Conservation (phyloP, 805 yeast species). For the Brettanomyces bruxellensis region DNA sequence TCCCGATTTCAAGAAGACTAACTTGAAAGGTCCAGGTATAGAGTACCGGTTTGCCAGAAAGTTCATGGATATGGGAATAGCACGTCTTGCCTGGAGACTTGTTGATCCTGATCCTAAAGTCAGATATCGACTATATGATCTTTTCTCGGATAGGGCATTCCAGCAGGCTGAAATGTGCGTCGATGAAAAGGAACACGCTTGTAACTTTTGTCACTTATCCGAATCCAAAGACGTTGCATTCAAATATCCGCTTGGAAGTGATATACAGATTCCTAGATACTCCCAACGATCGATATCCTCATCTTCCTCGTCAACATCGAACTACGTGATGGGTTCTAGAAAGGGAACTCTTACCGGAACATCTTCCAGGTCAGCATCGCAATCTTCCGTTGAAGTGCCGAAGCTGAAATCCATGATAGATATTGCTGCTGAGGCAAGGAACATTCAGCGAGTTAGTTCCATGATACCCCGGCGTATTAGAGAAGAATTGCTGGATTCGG, state of each 20-base stretch:
- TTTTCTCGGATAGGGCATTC: slow-evolving; percentile 65
- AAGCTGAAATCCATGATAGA: slow-evolving; percentile 3
- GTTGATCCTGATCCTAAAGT: slow-evolving; percentile 53
- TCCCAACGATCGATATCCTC: slow-evolving; percentile 1
- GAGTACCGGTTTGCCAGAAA: slow-evolving; percentile 65
- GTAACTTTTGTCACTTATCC: slow-evolving; percentile 11
- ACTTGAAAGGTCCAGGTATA: slow-evolving; percentile 51
- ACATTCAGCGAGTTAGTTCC: background rate
- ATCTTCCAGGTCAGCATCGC: slow-evolving; percentile 1
- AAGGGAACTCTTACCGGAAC: slow-evolving; percentile 2
- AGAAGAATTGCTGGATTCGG: too few relatives aligned
- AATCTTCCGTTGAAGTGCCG: background rate
- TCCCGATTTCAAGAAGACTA: slow-evolving; percentile 35
- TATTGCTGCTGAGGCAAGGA: background rate
- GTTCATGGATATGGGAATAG: slow-evolving; percentile 51
- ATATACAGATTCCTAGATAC: background rate
- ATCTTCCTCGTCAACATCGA: slow-evolving; percentile 7
- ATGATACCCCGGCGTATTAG: background rate
- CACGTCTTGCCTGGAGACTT: slow-evolving; percentile 73
- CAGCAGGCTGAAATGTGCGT: slow-evolving; percentile 53
- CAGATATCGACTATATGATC: slow-evolving; percentile 49
- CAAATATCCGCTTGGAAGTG: slow-evolving; percentile 1
- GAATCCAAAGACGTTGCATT: slow-evolving; percentile 1
- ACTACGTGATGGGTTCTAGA: background rate
- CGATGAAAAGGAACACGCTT: slow-evolving; percentile 32